Conservation (phyloP, 2,329 filamentous ascomycete genomes). For the Dactylellina leptospora region DNA sequence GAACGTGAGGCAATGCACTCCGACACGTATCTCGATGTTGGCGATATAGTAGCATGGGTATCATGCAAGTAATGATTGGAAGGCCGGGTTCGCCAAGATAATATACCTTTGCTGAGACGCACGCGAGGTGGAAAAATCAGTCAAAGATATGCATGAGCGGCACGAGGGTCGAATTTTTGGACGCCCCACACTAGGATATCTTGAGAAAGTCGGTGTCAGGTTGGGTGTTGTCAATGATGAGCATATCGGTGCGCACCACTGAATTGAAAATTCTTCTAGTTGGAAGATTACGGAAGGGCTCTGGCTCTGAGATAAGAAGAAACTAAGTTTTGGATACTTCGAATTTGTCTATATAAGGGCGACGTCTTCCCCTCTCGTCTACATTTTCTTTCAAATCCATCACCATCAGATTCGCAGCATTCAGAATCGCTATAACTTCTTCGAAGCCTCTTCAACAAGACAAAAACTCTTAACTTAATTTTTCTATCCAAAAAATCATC, state of each 20-base stretch:
- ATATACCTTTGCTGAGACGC: constrained; percentile 1
- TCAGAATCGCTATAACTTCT: not conserved
- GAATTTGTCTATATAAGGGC: constrained; percentile 39
- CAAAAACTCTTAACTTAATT: too few species aligned
- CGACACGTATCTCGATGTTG: not conserved
- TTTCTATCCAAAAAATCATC: not conserved
- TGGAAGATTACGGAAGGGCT: too few species aligned
- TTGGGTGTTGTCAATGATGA: constrained; percentile 6
- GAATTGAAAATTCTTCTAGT: too few species aligned
- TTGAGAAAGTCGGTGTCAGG: not conserved
- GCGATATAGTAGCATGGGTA: not conserved
- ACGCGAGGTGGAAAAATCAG: not conserved
- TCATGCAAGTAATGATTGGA: constrained; percentile 6
- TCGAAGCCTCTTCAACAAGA: too few species aligned
- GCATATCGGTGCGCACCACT: too few species aligned
- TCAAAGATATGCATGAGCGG: constrained; percentile 20
- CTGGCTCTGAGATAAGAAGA: too few species aligned
- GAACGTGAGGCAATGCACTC: not conserved
- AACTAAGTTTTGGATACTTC: not conserved
- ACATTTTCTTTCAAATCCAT: not conserved
- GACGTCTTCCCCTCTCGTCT: constrained; percentile 6
- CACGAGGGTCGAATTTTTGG: not conserved
- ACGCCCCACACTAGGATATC: constrained; percentile 33
- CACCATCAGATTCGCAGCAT: not conserved
- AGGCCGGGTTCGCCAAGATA: constrained; percentile 9